These are phyloP conservation scores for Rhizopogon rudus DNA, from an alignment of 768 basidiomycete species.

Conservation along the genomic window DNA sequence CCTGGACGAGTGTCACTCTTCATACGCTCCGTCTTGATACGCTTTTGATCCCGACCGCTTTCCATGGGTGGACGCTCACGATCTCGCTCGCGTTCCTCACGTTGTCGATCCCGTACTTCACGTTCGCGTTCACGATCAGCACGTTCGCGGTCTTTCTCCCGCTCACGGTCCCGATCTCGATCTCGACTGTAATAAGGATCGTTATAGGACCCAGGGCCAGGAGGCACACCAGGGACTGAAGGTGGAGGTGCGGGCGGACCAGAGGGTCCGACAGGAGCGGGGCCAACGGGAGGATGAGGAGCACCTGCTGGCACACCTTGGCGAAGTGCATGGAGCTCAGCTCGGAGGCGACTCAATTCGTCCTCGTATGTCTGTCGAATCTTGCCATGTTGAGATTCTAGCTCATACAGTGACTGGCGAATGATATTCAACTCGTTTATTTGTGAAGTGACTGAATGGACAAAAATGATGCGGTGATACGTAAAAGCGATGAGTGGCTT, in stretches of 20 bases:
- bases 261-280: constrained; percentile 28
- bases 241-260: constrained; percentile 27
- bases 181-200: constrained; percentile 36
- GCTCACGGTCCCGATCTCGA: constrained; percentile 34
- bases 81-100: constrained; percentile 38
- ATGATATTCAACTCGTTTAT: constrained; percentile 89
- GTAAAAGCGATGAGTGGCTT: neutral
- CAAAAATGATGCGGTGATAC: constrained; percentile 7
- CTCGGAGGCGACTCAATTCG: constrained; percentile 67
- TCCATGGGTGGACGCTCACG: constrained; percentile 41
- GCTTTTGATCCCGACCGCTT: constrained; percentile 49
- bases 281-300: constrained; percentile 29
- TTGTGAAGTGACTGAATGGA: constrained; percentile 61
- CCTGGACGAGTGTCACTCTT: constrained; percentile 38
- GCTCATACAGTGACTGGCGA: constrained; percentile 84
- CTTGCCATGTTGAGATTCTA: constrained; percentile 85
- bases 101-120: constrained; percentile 31
- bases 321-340: constrained; percentile 56
- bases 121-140: constrained; percentile 33
- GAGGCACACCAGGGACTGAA: constrained; percentile 24
- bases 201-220: constrained; percentile 28
- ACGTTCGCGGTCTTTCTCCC: constrained; percentile 38
- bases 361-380: constrained; percentile 85
- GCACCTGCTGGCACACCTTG: constrained; percentile 31
- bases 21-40: constrained; percentile 51